These are phyloP conservation scores for Xerocomellus dryophilus DNA, from an alignment of 768 basidiomycete genomes.

Conservation along the genomic window DNA sequence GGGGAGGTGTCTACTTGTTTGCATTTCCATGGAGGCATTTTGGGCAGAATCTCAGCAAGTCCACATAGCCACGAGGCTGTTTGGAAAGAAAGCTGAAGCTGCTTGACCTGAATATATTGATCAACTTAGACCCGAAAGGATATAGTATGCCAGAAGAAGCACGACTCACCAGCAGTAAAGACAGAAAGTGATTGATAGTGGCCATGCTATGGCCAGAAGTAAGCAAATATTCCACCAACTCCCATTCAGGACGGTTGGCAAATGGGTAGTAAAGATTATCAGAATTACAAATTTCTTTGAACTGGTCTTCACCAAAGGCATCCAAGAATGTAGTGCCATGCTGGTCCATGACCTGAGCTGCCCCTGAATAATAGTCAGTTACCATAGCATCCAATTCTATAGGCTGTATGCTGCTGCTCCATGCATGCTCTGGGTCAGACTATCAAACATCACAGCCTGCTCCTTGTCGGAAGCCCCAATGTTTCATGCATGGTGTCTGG, in stretches of 20 bases:
- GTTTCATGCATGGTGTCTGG: too few species aligned
- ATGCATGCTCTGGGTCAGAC: neutral
- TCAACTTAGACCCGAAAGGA: neutral
- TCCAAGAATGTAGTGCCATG: neutral
- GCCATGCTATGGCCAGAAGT: neutral
- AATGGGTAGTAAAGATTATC: neutral
- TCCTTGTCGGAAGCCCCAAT: neutral
- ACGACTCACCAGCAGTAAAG: neutral
- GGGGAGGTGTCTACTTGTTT: neutral
- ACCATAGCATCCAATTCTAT: neutral
- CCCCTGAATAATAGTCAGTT: neutral
- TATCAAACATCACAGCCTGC: neutral
- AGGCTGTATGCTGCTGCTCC: neutral
- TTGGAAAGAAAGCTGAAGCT: slow-evolving; percentile 20
- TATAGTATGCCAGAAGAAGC: neutral
- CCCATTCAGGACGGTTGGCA: neutral
- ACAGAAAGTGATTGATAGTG: neutral
- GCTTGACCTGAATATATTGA: neutral
- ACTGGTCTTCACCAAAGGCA: neutral
- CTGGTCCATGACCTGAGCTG: neutral
- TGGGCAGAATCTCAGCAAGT: neutral
- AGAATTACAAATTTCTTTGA: neutral
- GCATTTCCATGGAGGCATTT: neutral
- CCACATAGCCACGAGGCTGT: slow-evolving; percentile 16
- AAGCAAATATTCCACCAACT: neutral